These are phyloP conservation scores for Sambucus nigra DNA, from an alignment of 129 eudicot genomes.

Conservation along the genomic window DNA sequence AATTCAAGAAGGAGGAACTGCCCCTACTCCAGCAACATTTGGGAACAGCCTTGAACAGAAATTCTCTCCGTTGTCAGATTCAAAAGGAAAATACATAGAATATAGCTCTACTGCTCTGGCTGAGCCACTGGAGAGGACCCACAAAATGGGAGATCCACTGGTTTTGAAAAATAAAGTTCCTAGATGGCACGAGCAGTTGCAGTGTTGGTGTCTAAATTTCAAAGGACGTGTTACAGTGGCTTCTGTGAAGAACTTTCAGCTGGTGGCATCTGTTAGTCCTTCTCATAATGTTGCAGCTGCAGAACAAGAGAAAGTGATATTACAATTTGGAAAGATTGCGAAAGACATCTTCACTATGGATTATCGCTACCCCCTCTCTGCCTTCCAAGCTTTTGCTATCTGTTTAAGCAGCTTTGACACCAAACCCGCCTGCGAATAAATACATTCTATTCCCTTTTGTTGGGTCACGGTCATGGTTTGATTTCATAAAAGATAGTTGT, in stretches of 20 bases:
- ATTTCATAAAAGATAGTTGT: slow-evolving; percentile 8
- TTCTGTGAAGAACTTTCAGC: slow-evolving; percentile 76
- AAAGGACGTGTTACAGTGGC: slow-evolving; percentile 85
- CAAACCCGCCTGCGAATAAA: slow-evolving; percentile 64
- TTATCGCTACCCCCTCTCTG: slow-evolving; percentile 56
- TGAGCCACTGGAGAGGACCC: slow-evolving; percentile 9
- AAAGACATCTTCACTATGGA: slow-evolving; percentile 77
- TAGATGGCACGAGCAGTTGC: slow-evolving; percentile 77
- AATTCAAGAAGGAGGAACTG: slow-evolving; percentile 37
- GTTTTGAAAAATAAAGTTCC: slow-evolving; percentile 59
- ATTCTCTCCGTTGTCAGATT: slow-evolving; percentile 2
- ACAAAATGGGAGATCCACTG: slow-evolving; percentile 14
- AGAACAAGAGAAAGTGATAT: slow-evolving; percentile 54
- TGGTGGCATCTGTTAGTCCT: slow-evolving; percentile 39
- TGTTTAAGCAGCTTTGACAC: slow-evolving; percentile 72
- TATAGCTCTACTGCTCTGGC: background rate
- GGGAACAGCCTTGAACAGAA: slow-evolving; percentile 1
- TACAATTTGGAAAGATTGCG: slow-evolving; percentile 72
- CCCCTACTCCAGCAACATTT: slow-evolving; percentile 46
- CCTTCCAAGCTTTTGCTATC: slow-evolving; percentile 70
- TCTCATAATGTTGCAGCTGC: slow-evolving; percentile 21
- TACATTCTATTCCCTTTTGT: too few relatives aligned
- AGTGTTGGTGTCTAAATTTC: slow-evolving; percentile 78
- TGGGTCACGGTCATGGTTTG: slow-evolving; percentile 3
- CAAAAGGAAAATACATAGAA: slow-evolving; percentile 8